Conservation (phyloP, 768 basidiomycete species). For the Termitomyces sp. region DNA sequence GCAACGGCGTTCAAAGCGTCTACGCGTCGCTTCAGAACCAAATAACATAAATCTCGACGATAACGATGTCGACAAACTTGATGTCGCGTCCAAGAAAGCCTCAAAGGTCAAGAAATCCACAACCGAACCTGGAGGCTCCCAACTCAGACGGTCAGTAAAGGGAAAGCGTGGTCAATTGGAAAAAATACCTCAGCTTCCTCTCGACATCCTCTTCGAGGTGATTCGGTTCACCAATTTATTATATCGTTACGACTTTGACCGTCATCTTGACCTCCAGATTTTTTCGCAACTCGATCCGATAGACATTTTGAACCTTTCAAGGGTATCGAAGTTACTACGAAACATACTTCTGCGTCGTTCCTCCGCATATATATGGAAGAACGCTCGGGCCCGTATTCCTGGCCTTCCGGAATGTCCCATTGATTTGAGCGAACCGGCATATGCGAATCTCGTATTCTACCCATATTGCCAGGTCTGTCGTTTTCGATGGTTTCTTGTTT, state of each 20-base stretch:
- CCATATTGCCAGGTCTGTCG: slow-evolving; percentile 20
- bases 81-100: not conserved
- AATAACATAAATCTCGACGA: not conserved
- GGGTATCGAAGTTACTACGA: too few species aligned
- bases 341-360: slow-evolving; percentile 12
- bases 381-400: slow-evolving; percentile 13
- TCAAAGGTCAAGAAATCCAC: not conserved
- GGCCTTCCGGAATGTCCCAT: slow-evolving; percentile 24
- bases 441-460: slow-evolving; percentile 21
- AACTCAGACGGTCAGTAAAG: slow-evolving; percentile 11
- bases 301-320: too few species aligned
- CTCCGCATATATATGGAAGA: slow-evolving; percentile 18
- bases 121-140: not conserved
- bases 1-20: not conserved
- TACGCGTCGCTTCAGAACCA: not conserved
- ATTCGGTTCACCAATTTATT: too few species aligned
- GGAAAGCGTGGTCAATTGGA: slow-evolving; percentile 23
- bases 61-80: not conserved
- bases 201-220: slow-evolving; percentile 28
- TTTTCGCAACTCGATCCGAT: too few species aligned
- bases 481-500: not conserved
- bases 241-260: too few species aligned
- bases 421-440: slow-evolving; percentile 24
- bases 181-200: slow-evolving; percentile 23
- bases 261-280: too few species aligned